These are phyloP conservation scores for Ceratocystis cacaofunesta DNA, from an alignment of 2,329 filamentous ascomycete species.

Conservation along the genomic window DNA sequence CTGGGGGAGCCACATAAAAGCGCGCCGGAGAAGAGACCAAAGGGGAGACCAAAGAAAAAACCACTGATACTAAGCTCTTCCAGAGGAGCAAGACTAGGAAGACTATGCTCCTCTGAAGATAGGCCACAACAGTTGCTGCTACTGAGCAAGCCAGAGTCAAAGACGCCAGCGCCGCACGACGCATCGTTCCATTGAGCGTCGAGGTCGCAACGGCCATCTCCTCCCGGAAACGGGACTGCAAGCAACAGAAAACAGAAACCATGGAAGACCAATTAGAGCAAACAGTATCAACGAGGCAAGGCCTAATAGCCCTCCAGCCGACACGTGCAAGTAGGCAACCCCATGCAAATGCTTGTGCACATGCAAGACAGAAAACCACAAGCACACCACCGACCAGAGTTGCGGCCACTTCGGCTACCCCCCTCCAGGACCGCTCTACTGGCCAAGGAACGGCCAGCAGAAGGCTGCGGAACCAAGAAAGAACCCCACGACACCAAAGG, in stretches of 20 bases:
- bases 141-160: too few species aligned
- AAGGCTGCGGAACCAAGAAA: background rate
- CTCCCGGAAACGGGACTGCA: background rate
- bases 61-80: too few species aligned
- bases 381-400: background rate
- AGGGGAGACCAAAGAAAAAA: too few species aligned
- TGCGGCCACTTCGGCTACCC: background rate
- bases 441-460: background rate
- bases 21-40: too few species aligned
- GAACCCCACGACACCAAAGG: background rate
- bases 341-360: background rate
- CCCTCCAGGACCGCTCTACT: background rate
- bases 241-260: background rate
- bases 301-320: background rate
- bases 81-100: too few species aligned
- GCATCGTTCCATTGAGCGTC: background rate
- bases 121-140: too few species aligned
- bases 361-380: background rate
- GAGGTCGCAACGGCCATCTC: background rate
- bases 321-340: background rate
- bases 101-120: too few species aligned
- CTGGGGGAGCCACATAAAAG: too few species aligned
- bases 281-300: background rate
- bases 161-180: too few species aligned
- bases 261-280: background rate